phyloP scores from a whole-genome alignment of 176 grass and related monocot species.

The Hsuehochloa calcarea region DNA sequence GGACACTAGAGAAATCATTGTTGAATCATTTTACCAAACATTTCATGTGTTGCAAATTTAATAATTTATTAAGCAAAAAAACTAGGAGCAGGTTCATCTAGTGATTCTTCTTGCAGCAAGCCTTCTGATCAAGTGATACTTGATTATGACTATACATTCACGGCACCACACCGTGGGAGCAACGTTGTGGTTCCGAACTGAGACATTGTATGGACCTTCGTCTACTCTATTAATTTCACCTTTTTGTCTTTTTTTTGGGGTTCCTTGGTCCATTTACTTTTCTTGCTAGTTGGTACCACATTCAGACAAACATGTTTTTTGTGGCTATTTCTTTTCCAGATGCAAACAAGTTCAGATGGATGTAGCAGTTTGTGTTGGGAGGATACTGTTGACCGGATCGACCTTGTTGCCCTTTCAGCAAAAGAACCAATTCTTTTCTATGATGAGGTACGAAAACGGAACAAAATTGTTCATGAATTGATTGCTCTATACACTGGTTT shows the following conservation, averaged over 20 bases:
- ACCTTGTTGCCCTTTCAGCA: slow-evolving; percentile 74
- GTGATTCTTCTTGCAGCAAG: slow-evolving; percentile 62
- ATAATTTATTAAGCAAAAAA: not conserved
- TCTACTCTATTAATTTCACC: not conserved
- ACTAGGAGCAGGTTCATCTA: not conserved
- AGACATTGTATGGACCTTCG: slow-evolving; percentile 33
- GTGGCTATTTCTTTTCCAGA: slow-evolving; percentile 10
- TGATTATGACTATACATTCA: slow-evolving; percentile 97
- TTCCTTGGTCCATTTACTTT: not conserved
- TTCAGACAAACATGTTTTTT: not conserved
- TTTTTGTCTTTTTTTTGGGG: not conserved
- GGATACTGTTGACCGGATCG: slow-evolving; percentile 67
- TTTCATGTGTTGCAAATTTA: not conserved
- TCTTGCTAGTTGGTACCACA: not conserved
- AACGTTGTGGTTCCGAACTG: slow-evolving; percentile 36
- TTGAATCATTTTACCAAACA: not conserved
- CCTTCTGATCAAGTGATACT: slow-evolving; percentile 88
- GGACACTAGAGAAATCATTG: not conserved
- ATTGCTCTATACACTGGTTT: slow-evolving; percentile 30
- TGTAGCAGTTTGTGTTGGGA: slow-evolving; percentile 59
- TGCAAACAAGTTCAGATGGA: slow-evolving; percentile 57
- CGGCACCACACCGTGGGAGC: slow-evolving; percentile 80
- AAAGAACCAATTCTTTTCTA: slow-evolving; percentile 91
- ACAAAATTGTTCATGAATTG: slow-evolving; percentile 10
- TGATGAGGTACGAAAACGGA: slow-evolving; percentile 60